These are phyloP conservation scores for Phaeosphaeria sp. DNA, from an alignment of 2,329 filamentous ascomycete genomes.

Conservation along the genomic window DNA sequence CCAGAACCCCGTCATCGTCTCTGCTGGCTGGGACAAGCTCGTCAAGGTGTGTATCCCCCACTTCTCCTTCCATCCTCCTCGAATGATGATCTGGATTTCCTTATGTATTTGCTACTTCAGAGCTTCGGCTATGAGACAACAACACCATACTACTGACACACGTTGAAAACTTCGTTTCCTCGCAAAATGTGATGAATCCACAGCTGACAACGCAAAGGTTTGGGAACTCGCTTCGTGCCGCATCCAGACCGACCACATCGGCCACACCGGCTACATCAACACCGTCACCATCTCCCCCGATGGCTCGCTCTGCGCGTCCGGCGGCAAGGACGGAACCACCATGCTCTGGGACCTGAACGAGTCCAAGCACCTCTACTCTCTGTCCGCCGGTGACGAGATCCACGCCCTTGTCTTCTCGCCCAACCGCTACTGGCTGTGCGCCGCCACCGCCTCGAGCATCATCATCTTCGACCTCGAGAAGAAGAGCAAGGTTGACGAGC, in stretches of 20 bases:
- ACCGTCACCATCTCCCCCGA: conserved; percentile 99
- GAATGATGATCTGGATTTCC: conserved; percentile 87
- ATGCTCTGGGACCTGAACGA: conserved; percentile 99
- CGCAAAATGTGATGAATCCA: background rate
- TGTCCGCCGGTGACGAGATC: conserved; percentile 99
- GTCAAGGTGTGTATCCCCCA: conserved; percentile 87
- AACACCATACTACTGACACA: conserved; percentile 81
- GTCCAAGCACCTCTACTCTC: conserved; percentile 99
- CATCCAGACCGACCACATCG: conserved; percentile 99
- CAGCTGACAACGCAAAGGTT: conserved; percentile 68
- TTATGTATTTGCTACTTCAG: conserved; percentile 99
- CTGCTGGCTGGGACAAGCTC: conserved; percentile 98
- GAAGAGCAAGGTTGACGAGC: conserved; percentile 99
- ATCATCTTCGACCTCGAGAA: conserved; percentile 99
- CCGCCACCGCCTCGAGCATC: conserved; percentile 95
- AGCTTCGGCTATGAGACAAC: conserved; percentile 99
- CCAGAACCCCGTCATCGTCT: conserved; percentile 99
- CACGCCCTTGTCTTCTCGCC: conserved; percentile 99
- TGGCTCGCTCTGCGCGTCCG: conserved; percentile 97
- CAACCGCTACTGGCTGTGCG: conserved; percentile 99
- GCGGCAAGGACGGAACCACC: conserved; percentile 99
- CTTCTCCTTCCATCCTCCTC: conserved; percentile 24
- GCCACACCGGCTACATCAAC: conserved; percentile 99
- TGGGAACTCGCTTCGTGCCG: conserved; percentile 99
- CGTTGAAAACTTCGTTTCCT: background rate